Percentiles rank a stretch among this genome's conserved stretches.
These are phyloP conservation scores for Hordeum pubiflorum DNA, from an alignment of 202 grass and related monocot genomes.

Conservation along the genomic window DNA sequence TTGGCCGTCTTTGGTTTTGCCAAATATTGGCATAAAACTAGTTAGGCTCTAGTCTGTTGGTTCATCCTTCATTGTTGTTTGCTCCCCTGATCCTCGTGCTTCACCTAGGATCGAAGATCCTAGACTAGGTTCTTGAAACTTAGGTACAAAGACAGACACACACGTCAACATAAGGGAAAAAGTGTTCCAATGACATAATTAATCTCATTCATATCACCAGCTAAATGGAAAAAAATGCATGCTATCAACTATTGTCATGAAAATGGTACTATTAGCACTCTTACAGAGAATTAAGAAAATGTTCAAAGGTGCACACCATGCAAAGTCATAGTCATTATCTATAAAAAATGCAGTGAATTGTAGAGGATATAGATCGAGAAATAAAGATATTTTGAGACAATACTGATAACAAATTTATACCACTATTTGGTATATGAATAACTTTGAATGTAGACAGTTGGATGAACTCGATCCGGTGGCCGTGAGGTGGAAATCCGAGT, in stretches of 20 bases:
- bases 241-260: not conserved
- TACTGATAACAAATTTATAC: not conserved
- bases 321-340: not conserved
- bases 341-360: not conserved
- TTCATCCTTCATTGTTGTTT: not conserved
- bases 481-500: no score
- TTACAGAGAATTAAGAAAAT: not conserved
- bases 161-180: not conserved
- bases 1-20: no score
- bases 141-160: not conserved
- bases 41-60: not conserved
- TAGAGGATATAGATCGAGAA: not conserved
- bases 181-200: not conserved
- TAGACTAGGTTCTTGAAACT: not conserved
- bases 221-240: not conserved
- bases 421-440: no score
- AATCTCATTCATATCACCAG: not conserved
- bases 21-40: no score
- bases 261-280: not conserved
- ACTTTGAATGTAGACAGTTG: no score
- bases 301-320: not conserved
- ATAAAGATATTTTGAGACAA: not conserved
- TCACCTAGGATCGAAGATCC: not conserved
- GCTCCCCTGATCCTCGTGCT: not conserved
- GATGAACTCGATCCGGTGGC: no score